A percentile compares a stretch with the other conserved stretches of the same genome.
Conservation (phyloP, 208 protist species). For the Acanthamoeba triangularis region DNA sequence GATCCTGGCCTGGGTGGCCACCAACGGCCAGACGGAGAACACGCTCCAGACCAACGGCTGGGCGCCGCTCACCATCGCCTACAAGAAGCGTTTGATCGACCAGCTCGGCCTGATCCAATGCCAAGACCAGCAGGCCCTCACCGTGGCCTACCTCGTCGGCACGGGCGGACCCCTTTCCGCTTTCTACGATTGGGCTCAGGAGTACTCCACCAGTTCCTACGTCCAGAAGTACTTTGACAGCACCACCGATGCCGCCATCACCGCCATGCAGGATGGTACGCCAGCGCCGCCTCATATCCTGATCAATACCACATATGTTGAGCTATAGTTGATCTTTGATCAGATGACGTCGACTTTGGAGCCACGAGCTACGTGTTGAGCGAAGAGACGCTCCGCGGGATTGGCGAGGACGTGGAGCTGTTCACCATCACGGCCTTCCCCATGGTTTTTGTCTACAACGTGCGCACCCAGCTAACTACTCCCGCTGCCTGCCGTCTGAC, state of each 20-base stretch:
- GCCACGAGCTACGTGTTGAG: neutral
- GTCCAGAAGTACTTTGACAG: neutral
- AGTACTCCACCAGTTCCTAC: neutral
- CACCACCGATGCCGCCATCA: neutral
- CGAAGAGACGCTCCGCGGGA: neutral
- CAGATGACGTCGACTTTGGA: neutral
- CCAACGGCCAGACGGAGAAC: neutral
- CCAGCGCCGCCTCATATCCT: neutral
- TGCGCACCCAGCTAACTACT: too few relatives aligned
- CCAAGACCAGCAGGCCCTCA: neutral
- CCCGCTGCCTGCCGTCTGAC: neutral
- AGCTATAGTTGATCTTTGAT: neutral
- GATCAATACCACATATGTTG: neutral
- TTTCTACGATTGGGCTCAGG: neutral
- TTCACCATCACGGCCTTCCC: neutral
- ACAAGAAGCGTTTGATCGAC: neutral
- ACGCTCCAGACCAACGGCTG: neutral
- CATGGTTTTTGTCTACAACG: constrained; percentile 19
- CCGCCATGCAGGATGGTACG: neutral
- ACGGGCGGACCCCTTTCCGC: neutral
- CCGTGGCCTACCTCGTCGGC: neutral
- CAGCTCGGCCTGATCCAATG: neutral
- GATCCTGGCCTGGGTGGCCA: neutral
- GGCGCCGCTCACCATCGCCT: neutral
- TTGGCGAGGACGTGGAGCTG: neutral